Evolutionary conservation across 495 filamentous ascomycete species (phyloP).

Genomic region (Aspergillus egyptiacus): DNA sequence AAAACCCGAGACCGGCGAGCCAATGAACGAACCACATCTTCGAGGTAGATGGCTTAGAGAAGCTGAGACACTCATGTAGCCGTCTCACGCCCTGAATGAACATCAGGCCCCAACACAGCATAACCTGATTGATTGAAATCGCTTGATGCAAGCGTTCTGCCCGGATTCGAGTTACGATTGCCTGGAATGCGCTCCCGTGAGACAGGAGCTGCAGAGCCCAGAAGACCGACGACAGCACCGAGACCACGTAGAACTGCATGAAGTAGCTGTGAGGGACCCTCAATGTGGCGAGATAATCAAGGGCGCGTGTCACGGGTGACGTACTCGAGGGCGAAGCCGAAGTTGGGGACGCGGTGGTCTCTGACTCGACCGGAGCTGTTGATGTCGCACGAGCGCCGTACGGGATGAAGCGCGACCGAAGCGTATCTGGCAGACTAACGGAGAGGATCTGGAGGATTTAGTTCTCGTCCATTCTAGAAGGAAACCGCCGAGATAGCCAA

Average conservation of each 20-base stretch:
- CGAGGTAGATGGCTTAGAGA: constrained; percentile 60
- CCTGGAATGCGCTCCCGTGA: constrained; percentile 45
- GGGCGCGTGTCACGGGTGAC: constrained; percentile 19
- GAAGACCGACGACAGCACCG: constrained; percentile 63
- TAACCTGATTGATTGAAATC: constrained; percentile 61
- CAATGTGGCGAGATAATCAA: constrained; percentile 49
- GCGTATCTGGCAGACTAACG: constrained; percentile 43
- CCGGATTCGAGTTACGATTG: constrained; percentile 32
- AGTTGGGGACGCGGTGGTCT: constrained; percentile 6
- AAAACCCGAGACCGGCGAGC: constrained; percentile 72
- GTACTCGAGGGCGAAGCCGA: constrained; percentile 8
- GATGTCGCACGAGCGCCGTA: constrained; percentile 53
- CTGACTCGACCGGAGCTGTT: constrained; percentile 17
- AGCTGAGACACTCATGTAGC: constrained; percentile 60
- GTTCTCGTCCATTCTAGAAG: constrained; percentile 19
- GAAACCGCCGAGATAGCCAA: not conserved
- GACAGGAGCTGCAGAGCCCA: constrained; percentile 66
- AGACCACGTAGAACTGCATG: constrained; percentile 75
- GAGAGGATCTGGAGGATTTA: constrained; percentile 45
- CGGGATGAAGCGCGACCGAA: constrained; percentile 49
- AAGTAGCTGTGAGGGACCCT: constrained; percentile 85
- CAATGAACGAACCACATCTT: constrained; percentile 84
- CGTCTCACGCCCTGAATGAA: constrained; percentile 66
- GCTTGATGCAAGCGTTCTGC: constrained; percentile 33
- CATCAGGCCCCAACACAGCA: constrained; percentile 65